These are phyloP conservation scores for Thermothelomyces thermophilus DNA, from an alignment of 2,329 filamentous ascomycete genomes.

Conservation along the genomic window DNA sequence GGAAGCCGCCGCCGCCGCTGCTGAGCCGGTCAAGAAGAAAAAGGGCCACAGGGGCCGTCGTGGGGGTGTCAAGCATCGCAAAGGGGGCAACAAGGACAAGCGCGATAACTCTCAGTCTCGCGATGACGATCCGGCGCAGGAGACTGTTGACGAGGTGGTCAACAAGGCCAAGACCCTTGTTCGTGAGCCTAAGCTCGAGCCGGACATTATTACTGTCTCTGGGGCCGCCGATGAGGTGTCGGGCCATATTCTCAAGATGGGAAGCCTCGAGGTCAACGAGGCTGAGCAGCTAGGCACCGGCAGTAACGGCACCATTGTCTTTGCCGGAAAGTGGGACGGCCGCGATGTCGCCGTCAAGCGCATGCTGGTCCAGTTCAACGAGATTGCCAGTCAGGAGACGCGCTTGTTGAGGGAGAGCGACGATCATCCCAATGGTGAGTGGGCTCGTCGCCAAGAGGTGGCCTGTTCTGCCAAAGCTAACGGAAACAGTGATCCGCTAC, in stretches of 20 bases:
- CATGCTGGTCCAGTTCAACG: constrained; percentile 93
- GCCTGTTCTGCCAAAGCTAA: constrained; percentile 3
- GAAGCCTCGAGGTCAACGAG: constrained; percentile 57
- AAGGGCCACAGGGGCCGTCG: constrained; percentile 65
- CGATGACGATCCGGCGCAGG: constrained; percentile 38
- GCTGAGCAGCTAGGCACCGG: constrained; percentile 65
- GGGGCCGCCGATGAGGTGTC: constrained; percentile 55
- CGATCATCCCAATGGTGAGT: constrained; percentile 75
- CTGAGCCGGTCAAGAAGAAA: constrained; percentile 54
- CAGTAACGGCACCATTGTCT: constrained; percentile 95
- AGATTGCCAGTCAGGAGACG: constrained; percentile 91
- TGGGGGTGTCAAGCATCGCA: constrained; percentile 63
- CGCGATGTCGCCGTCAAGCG: constrained; percentile 92
- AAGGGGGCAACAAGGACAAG: constrained; percentile 40
- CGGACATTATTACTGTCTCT: constrained; percentile 53
- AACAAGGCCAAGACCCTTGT: constrained; percentile 54
- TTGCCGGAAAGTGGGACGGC: constrained; percentile 88
- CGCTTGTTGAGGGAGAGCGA: constrained; percentile 86
- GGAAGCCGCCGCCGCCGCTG: constrained; percentile 25
- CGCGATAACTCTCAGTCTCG: constrained; percentile 45
- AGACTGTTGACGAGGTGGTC: constrained; percentile 56
- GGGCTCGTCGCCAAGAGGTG: background rate
- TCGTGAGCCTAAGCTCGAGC: constrained; percentile 46
- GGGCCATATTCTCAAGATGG: constrained; percentile 54
- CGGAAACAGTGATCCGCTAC: constrained; percentile 75